These are phyloP conservation scores for Leccinum aurantiacum DNA, from an alignment of 768 basidiomycete species.

Conservation along the genomic window DNA sequence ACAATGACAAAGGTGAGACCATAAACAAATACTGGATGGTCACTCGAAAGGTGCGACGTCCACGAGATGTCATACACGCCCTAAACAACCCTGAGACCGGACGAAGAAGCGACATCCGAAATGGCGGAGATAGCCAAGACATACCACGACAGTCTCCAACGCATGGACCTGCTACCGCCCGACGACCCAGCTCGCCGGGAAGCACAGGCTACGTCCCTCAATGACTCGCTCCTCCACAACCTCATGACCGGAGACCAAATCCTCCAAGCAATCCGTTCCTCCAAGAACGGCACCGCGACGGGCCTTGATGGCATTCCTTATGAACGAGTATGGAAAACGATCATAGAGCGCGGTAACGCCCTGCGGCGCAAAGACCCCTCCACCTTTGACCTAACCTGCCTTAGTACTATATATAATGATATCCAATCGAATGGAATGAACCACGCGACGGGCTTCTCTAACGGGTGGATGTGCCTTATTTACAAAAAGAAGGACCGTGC, in stretches of 20 bases:
- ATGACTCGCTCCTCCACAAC: constrained; percentile 24
- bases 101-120: constrained; percentile 6
- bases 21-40: constrained; percentile 25
- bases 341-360: neutral
- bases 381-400: neutral
- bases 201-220: accelerated
- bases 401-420: neutral
- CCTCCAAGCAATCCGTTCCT: neutral
- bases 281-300: neutral
- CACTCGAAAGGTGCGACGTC: neutral
- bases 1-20: neutral
- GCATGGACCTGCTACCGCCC: neutral
- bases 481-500: constrained; percentile 2
- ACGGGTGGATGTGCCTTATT: neutral
- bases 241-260: constrained; percentile 12
- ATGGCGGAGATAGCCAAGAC: constrained; percentile 33
- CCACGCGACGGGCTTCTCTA: neutral
- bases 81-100: constrained; percentile 1
- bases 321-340: neutral
- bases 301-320: neutral
- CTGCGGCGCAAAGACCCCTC: neutral
- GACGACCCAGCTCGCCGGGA: neutral
- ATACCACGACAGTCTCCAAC: constrained; percentile 26
- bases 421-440: neutral
- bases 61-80: constrained; percentile 20